Conservation (phyloP, 495 filamentous ascomycete genomes). For the Immersiella caudata region DNA sequence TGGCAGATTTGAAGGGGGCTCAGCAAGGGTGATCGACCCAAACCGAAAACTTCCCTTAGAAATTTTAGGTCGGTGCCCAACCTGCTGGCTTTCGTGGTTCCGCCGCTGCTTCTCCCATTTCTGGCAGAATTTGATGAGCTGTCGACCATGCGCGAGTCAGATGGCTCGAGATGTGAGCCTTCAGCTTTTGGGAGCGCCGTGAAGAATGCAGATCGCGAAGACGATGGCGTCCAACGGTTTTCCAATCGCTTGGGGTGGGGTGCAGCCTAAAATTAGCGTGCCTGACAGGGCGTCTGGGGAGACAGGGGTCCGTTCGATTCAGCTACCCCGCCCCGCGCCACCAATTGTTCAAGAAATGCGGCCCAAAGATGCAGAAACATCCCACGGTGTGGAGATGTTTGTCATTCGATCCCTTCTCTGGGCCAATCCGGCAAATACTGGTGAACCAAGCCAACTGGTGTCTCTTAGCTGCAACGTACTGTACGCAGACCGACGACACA, state of each 20-base stretch:
- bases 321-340: not conserved
- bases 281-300: not conserved
- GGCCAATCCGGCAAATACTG: not conserved
- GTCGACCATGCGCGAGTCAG: not conserved
- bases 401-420: not conserved
- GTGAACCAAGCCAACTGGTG: too few species aligned
- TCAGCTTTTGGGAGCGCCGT: not conserved
- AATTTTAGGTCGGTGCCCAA: not conserved
- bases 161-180: not conserved
- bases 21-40: not conserved
- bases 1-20: not conserved
- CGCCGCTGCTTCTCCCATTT: not conserved
- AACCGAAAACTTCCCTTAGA: too few species aligned
- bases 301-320: not conserved
- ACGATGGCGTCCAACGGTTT: not conserved
- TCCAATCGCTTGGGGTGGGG: not conserved
- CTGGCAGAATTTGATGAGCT: not conserved
- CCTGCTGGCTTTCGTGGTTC: not conserved
- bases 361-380: not conserved
- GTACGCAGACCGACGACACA: too few species aligned
- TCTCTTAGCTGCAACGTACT: too few species aligned
- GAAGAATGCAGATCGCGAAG: too few species aligned
- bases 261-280: not conserved
- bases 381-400: too few species aligned
- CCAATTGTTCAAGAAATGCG: not conserved